These are phyloP conservation scores for Zalaria sp. DNA, from an alignment of 2,329 filamentous ascomycete species.

Conservation along the genomic window DNA sequence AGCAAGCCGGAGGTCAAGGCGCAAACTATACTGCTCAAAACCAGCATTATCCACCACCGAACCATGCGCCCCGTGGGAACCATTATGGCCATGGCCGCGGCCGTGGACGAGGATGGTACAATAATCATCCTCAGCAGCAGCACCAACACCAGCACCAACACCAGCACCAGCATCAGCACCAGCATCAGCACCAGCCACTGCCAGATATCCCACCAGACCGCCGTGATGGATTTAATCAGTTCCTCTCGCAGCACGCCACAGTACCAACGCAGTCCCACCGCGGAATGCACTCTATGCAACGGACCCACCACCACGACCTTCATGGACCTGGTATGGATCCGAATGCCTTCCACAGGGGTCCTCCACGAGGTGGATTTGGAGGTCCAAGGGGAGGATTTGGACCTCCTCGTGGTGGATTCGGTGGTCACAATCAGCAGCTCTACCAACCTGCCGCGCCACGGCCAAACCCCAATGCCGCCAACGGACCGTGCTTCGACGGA, in stretches of 20 bases:
- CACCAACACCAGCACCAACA: constrained; percentile 6
- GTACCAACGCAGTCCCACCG: too few species aligned
- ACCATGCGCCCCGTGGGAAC: too few species aligned
- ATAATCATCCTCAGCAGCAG: constrained; percentile 2
- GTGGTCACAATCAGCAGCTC: neutral
- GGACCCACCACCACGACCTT: neutral
- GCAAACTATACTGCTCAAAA: constrained; percentile 45
- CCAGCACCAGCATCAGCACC: constrained; percentile 1
- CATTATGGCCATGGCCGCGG: too few species aligned
- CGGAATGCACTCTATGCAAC: too few species aligned
- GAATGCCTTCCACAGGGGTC: constrained; percentile 16
- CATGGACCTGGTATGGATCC: constrained; percentile 12
- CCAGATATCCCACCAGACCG: constrained; percentile 1
- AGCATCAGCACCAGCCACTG: neutral
- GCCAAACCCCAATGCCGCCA: constrained; percentile 3
- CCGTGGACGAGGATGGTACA: too few species aligned
- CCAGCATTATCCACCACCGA: constrained; percentile 15
- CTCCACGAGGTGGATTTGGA: neutral
- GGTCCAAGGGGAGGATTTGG: neutral
- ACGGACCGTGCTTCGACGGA: constrained; percentile 10
- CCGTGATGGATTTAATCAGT: constrained; percentile 2
- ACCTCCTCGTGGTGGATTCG: neutral
- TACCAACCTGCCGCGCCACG: constrained; percentile 3
- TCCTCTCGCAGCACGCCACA: constrained; percentile 2
- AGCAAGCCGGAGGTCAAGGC: constrained; percentile 36